Percentiles rank a stretch among this genome's conserved stretches.
phyloP scores from a whole-genome alignment of 2,329 filamentous ascomycete genomes.

The Pseudogymnoascus sp. region DNA sequence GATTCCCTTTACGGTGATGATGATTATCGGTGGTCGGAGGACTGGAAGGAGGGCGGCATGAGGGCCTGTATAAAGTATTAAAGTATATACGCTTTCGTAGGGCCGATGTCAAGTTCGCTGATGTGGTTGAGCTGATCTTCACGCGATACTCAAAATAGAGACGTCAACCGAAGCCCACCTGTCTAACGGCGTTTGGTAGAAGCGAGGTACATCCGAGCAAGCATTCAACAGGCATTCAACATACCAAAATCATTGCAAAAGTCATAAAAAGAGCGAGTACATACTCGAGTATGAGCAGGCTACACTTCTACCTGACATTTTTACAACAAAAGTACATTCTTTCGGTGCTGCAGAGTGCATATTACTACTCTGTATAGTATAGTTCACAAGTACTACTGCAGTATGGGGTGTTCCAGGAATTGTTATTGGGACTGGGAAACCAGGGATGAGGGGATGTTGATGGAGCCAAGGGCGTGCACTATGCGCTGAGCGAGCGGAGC shows the following conservation, averaged over 20 bases:
- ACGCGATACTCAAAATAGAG: conserved; percentile 7
- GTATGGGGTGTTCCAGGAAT: too few relatives aligned
- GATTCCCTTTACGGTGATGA: background rate
- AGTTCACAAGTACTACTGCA: too few relatives aligned
- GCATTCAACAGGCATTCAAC: background rate
- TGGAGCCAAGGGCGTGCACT: background rate
- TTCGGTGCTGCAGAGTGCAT: background rate
- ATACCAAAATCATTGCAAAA: background rate
- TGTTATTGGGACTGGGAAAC: background rate
- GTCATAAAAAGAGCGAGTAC: background rate
- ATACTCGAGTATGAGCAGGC: background rate
- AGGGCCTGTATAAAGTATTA: conserved; percentile 3
- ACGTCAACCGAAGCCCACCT: conserved; percentile 7
- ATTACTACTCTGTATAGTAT: background rate
- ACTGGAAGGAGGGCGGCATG: conserved; percentile 2
- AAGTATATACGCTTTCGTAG: background rate
- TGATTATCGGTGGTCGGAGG: background rate
- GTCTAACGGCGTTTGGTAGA: conserved; percentile 2
- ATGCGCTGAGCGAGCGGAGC: background rate
- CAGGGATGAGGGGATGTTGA: background rate
- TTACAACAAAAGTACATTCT: background rate
- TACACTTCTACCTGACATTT: background rate
- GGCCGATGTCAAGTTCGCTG: background rate
- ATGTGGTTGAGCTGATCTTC: conserved; percentile 7
- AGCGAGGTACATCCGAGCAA: background rate